Evolutionary conservation across 2,329 filamentous ascomycete genomes (phyloP), one percentile per base, ranked within the genome.

Genomic region (Polychaeton citri): DNA sequence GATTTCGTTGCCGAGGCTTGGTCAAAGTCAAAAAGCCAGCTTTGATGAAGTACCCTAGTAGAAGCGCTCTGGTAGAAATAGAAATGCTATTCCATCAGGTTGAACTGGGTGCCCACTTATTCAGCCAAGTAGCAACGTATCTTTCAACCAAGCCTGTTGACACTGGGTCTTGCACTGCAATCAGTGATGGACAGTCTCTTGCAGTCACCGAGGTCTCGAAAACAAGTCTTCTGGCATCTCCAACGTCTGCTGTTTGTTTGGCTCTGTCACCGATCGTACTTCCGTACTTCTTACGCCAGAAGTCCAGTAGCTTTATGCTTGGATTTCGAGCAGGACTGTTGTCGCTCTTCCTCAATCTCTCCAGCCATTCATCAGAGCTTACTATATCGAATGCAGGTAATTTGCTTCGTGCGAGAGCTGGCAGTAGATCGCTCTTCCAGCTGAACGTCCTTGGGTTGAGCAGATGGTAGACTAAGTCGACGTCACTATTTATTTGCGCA

Each of bases 391-490:
- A 53, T 0, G 28, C 16, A 9, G 43, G 42, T 16, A 51, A 37
- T 28, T 10, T 21, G 26, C 32, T 31, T 10, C 30, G 24, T 13
- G 49, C 52, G 3, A 76, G 51, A 5, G 61, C 61, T 3, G 71
- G 71, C 0, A 76, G 60, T 5, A 76, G 50, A 34, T 73, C 65
- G 0, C 56, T 40, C 0, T 65, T 70, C 69, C 70, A 76, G 28
- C 64, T 56, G 42, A 73, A 67, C 2, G 55, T 53, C 6, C 15
- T 19, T 9, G 12, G 30, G 30, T 42, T 30, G 16, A 38, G 12
- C 12, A 28, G 24, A 15, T 28, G 24, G 15, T 28, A 28, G 12
- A 28, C 24, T 15, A 28, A 12, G 7, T 28, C 37, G 19, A 42
- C 24, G 10, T 42, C 32, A 19, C 28, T 15, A 20, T 36, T 37